Base-by-base conservation (phyloP, 352 stramenopile species). In the Phytophthora lateralis region DNA sequence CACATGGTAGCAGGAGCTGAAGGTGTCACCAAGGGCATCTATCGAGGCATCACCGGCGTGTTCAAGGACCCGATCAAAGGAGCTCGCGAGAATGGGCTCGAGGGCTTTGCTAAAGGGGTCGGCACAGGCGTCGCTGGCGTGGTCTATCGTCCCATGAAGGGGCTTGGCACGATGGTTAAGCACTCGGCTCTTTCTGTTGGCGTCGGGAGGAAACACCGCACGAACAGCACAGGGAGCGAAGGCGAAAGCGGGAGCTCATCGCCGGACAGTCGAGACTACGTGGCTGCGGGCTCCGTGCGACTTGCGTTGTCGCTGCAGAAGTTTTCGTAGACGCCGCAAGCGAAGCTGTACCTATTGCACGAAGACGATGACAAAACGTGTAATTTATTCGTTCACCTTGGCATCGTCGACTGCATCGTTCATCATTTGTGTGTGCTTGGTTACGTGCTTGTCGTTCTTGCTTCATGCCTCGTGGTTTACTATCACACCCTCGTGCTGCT, bases 41-140 rank as follows among this genome's bases (percentile, higher is more conserved):
- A 88, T 44, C 73, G 74, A 4, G 85, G 85, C 30, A 88, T 92
- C 59, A 92, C 79, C 0, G 82, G 82, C 20, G 73, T 93, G 6
- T 90, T 83, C 75, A 91, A 89, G 42, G 82, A 93, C 35, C 85
- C 82, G 44, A 91, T 93, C 62, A 78, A 80, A 53, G 85, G 82
- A 48, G 85, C 85, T 20, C 88, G 87, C 58, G 71, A 85, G 56
- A 87, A 83, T 9, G 85, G 85, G 4, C 42, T 91, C 30, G 82
- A 84, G 18, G 85, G 82, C 4, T 91, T 93, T 30, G 85, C 85
- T 15, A 91, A 90, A 53, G 85, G 82, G 27, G 71, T 93, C 2
- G 80, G 82, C 10, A 82, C 64, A 8, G 85, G 85, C n/a, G 72
- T 93, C 21, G 82, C 72, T 2, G 84, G 84, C 26, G 79, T 89